These are phyloP conservation scores for Cetraspora pellucida DNA, from an alignment of 192 early-diverging fungal species.

Conservation along the genomic window DNA sequence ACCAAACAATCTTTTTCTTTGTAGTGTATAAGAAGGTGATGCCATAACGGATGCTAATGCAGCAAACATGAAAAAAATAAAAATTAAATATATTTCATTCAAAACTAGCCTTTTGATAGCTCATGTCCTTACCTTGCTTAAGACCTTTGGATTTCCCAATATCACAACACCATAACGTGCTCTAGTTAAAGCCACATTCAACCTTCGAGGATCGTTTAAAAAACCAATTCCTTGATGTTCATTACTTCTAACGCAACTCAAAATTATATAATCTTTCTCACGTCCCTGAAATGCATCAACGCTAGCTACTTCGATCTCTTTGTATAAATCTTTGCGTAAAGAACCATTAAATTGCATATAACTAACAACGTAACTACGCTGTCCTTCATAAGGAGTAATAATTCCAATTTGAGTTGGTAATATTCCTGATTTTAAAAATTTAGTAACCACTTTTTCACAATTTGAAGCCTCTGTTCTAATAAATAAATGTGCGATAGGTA, in stretches of 20 bases:
- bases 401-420: slow-evolving; percentile 92
- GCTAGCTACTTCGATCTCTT: slow-evolving; percentile 98
- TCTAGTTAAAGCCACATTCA: slow-evolving; percentile 89
- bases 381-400: slow-evolving; percentile 99
- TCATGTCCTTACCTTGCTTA: slow-evolving; percentile 62
- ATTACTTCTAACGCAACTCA: slow-evolving; percentile 96
- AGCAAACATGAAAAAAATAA: neutral
- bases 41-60: slow-evolving; percentile 86
- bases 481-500: too few relatives aligned
- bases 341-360: slow-evolving; percentile 96
- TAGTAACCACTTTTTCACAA: slow-evolving; percentile 95
- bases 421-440: slow-evolving; percentile 87
- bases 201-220: slow-evolving; percentile 85
- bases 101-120: neutral
- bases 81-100: neutral
- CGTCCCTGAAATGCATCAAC: slow-evolving; percentile 99
- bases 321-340: slow-evolving; percentile 91
- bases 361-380: slow-evolving; percentile 91
- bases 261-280: slow-evolving; percentile 99
- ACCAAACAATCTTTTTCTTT: slow-evolving; percentile 88
- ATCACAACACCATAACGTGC: slow-evolving; percentile 94
- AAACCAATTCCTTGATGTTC: slow-evolving; percentile 97
- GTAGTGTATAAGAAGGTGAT: slow-evolving; percentile 92
- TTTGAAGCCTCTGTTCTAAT: slow-evolving; percentile 86
- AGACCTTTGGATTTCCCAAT: slow-evolving; percentile 92